A percentile compares a stretch with the other conserved stretches of the same genome.
Evolutionary conservation across 441 rosid species (phyloP).

Genomic region (Mallotus repandus): DNA sequence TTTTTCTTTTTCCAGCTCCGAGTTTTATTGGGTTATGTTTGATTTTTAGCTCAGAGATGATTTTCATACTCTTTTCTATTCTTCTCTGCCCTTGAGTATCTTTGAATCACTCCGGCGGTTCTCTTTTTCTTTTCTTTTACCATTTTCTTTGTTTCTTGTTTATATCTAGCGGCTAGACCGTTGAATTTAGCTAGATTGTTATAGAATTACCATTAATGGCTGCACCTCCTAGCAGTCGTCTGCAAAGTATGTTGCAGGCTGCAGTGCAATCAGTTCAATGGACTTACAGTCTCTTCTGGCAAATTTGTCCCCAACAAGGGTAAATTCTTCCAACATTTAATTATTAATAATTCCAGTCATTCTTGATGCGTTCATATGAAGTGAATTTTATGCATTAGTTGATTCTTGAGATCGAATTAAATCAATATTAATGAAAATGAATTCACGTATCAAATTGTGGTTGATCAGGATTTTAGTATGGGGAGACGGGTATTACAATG

Average conservation of each 20-base stretch:
- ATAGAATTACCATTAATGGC: slow-evolving; percentile 29
- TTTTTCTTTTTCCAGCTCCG: slow-evolving; percentile 12
- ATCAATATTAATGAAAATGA: too few species aligned
- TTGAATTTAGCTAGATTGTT: not conserved
- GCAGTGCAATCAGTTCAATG: slow-evolving; percentile 91
- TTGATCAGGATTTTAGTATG: slow-evolving; percentile 71
- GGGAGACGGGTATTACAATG: slow-evolving; percentile 95
- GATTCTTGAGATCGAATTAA: too few species aligned
- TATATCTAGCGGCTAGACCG: not conserved
- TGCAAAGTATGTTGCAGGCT: slow-evolving; percentile 69
- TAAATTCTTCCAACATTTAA: slow-evolving; percentile 20
- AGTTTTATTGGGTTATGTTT: not conserved
- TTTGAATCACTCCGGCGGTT: not conserved
- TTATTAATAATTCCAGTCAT: too few species aligned
- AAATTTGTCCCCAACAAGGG: slow-evolving; percentile 92
- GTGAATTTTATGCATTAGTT: too few species aligned
- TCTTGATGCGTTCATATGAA: too few species aligned
- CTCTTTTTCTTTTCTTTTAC: not conserved
- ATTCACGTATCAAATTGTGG: too few species aligned
- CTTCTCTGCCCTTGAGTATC: not conserved
- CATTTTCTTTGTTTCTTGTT: not conserved
- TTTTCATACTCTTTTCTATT: too few species aligned
- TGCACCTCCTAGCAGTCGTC: slow-evolving; percentile 46
- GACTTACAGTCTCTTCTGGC: slow-evolving; percentile 96
- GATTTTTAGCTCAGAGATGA: too few species aligned